Percentiles rank a stretch among this genome's conserved stretches.
These are phyloP conservation scores for Amphicarpaea edgeworthii DNA, from an alignment of 306 rosid genomes.

Conservation along the genomic window DNA sequence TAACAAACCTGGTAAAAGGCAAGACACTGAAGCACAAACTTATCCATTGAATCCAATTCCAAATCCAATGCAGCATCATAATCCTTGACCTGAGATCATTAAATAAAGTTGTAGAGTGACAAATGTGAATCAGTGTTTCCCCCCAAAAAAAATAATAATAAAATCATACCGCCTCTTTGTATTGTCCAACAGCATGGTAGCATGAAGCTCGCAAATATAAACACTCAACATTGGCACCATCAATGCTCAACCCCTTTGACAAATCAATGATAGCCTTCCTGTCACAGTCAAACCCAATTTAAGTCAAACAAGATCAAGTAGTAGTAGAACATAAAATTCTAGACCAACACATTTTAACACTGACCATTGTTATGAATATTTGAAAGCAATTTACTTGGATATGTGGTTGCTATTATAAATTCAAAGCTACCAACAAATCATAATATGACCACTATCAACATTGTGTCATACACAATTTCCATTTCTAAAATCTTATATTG, in stretches of 20 bases:
- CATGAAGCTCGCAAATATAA: slow-evolving; percentile 94
- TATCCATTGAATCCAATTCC: slow-evolving; percentile 93
- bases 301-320: slow-evolving; percentile 35
- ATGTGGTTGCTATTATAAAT: slow-evolving; percentile 17
- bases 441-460: slow-evolving; percentile 8
- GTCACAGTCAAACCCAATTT: slow-evolving; percentile 48
- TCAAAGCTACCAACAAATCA: slow-evolving; percentile 20
- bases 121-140: slow-evolving; percentile 37
- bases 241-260: slow-evolving; percentile 77
- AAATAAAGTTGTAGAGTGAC: slow-evolving; percentile 36
- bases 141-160: slow-evolving; percentile 30
- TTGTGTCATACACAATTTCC: slow-evolving; percentile 18
- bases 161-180: slow-evolving; percentile 75
- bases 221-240: slow-evolving; percentile 77
- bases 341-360: slow-evolving; percentile 17
- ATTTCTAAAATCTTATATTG: neutral
- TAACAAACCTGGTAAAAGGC: slow-evolving; percentile 87
- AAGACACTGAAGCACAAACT: slow-evolving; percentile 89
- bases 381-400: slow-evolving; percentile 33
- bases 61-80: slow-evolving; percentile 96
- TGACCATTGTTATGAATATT: neutral
- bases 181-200: slow-evolving; percentile 93
- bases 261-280: slow-evolving; percentile 92
- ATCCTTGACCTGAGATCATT: slow-evolving; percentile 79
- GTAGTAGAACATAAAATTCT: slow-evolving; percentile 24